phyloP scores from a whole-genome alignment of 192 early-diverging fungal genomes.

The Gryganskiella cystojenkinii region DNA sequence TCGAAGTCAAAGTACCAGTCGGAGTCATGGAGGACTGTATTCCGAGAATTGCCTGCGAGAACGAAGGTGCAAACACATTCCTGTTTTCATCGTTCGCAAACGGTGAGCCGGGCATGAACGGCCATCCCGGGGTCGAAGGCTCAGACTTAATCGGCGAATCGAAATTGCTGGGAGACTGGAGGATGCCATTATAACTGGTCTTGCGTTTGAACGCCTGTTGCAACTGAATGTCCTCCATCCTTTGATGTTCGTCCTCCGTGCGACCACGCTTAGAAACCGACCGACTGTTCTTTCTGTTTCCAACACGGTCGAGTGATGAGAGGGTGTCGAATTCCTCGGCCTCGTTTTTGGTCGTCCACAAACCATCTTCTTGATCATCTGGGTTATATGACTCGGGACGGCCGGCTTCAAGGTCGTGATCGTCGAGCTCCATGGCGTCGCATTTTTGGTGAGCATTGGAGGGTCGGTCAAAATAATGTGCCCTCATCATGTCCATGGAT shows the following conservation, averaged over 20 bases:
- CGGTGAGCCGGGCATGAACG: slow-evolving; percentile 49
- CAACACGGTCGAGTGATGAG: too few species aligned
- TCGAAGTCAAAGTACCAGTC: background rate
- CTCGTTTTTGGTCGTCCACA: slow-evolving; percentile 2
- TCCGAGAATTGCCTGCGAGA: slow-evolving; percentile 12
- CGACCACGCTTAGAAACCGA: slow-evolving; percentile 26
- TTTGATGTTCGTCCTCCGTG: slow-evolving; percentile 16
- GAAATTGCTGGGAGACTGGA: background rate
- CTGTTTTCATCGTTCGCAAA: slow-evolving; percentile 32
- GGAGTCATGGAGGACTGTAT: background rate
- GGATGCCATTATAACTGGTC: slow-evolving; percentile 32
- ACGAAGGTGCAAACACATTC: slow-evolving; percentile 27
- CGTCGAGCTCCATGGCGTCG: too few species aligned
- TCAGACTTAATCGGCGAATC: background rate
- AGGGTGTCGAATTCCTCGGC: background rate
- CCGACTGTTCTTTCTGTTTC: too few species aligned
- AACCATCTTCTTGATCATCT: background rate
- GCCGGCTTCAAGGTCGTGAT: slow-evolving; percentile 14
- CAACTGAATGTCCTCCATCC: slow-evolving; percentile 20
- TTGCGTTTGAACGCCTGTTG: slow-evolving; percentile 29
- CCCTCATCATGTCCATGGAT: too few species aligned
- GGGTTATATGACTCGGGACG: background rate
- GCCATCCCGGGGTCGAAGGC: slow-evolving; percentile 12
- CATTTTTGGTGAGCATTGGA: too few species aligned
- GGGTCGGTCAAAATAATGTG: too few species aligned